These are phyloP conservation scores for Fraxinus platypoda DNA, from an alignment of 305 asterid genomes.

Conservation along the genomic window DNA sequence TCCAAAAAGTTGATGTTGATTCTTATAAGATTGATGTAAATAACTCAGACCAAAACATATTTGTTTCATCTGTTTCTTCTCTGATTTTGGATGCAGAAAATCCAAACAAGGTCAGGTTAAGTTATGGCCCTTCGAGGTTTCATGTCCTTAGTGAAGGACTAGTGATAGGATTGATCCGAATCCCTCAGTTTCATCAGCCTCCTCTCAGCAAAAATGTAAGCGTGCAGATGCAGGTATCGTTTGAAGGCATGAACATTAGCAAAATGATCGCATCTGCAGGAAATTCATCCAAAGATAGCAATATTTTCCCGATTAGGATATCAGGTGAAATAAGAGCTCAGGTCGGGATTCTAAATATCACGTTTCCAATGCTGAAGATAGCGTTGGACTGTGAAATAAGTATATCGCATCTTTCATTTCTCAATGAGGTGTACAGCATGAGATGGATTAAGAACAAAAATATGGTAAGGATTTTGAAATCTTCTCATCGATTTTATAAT, in stretches of 20 bases:
- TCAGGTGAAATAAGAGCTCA: constrained; percentile 53
- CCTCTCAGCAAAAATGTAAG: constrained; percentile 50
- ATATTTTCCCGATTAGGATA: constrained; percentile 33
- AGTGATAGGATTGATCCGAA: constrained; percentile 56
- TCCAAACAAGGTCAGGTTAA: constrained; percentile 57
- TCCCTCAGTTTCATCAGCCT: constrained; percentile 64
- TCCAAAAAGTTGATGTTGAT: constrained; percentile 41
- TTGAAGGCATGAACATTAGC: constrained; percentile 46
- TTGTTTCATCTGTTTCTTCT: constrained; percentile 46
- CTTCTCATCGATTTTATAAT: not conserved
- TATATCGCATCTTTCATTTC: constrained; percentile 32
- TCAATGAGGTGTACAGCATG: constrained; percentile 29
- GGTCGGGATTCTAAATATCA: constrained; percentile 36
- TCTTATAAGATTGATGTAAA: constrained; percentile 44
- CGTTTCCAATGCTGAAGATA: constrained; percentile 58
- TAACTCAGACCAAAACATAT: constrained; percentile 23
- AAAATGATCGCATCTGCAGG: constrained; percentile 30
- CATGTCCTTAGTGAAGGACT: constrained; percentile 54
- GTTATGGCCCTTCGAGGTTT: constrained; percentile 38
- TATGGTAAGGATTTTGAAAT: constrained; percentile 27
- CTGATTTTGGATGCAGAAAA: constrained; percentile 43
- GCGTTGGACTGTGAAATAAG: constrained; percentile 63
- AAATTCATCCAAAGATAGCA: constrained; percentile 25
- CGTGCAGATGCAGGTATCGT: constrained; percentile 32
- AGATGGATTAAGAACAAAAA: constrained; percentile 30